Conservation (phyloP, 345 rosid genomes). For the Adansonia digitata region DNA sequence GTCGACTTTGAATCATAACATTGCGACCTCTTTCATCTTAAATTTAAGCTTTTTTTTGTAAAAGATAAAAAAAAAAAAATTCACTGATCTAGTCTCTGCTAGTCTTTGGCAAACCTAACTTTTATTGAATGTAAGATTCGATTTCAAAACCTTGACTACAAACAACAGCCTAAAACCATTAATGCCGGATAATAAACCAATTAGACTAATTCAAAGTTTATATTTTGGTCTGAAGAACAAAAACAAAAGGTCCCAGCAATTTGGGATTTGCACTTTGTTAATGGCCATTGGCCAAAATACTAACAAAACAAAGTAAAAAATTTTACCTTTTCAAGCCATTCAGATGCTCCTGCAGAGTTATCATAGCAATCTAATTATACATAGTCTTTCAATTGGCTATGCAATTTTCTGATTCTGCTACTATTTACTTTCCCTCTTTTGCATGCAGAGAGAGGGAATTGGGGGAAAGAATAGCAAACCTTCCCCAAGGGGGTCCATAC, state of each 20-base stretch:
- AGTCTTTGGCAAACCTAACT: background rate
- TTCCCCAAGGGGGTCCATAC: slow-evolving; percentile 26
- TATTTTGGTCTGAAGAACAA: background rate
- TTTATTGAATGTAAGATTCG: background rate
- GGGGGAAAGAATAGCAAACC: slow-evolving; percentile 8
- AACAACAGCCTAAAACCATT: background rate
- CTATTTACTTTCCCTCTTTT: background rate
- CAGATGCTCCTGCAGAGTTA: slow-evolving; percentile 8
- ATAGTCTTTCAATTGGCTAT: background rate
- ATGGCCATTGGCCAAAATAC: background rate
- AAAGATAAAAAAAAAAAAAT: background rate
- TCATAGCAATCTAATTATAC: slow-evolving; percentile 9
- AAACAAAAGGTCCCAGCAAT: background rate
- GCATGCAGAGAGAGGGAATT: slow-evolving; percentile 2
- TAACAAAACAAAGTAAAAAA: background rate
- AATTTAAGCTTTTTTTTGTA: background rate
- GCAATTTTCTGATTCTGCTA: background rate
- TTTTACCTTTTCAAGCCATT: slow-evolving; percentile 8
- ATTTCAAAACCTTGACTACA: background rate
- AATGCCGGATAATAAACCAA: background rate
- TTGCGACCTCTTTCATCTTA: too few relatives aligned
- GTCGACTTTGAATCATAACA: too few relatives aligned
- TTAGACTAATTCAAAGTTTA: slow-evolving; percentile 10
- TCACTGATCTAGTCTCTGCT: slow-evolving; percentile 13
- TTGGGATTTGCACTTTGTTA: background rate